Conservation (phyloP, 169 alveolate species). For the Pseudocohnilembus persalinus region DNA sequence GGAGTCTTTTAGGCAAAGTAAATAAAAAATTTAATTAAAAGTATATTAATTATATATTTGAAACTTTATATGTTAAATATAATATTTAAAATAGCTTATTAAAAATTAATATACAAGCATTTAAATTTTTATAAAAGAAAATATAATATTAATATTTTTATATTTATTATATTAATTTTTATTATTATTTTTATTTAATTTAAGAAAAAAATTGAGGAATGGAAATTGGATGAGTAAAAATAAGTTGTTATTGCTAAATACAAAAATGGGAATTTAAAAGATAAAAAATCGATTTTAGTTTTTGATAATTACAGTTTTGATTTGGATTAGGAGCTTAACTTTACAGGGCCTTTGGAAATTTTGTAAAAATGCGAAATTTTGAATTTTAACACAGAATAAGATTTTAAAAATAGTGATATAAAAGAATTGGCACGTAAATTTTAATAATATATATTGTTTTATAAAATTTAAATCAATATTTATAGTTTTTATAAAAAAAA, state of each 20-base stretch:
- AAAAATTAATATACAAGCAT: no score
- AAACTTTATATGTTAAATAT: no score
- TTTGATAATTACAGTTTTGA: conserved; percentile 24
- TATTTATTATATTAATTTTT: no score
- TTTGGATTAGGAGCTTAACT: conserved; percentile 17
- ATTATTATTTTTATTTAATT: neutral
- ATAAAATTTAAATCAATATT: conserved; percentile 3
- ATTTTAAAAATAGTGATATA: conserved; percentile 45
- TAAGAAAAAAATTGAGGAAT: conserved; percentile 53
- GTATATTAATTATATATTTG: no score
- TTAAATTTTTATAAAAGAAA: no score
- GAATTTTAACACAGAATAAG: conserved; percentile 68
- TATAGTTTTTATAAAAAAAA: no score
- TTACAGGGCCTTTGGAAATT: conserved; percentile 36
- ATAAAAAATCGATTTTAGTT: conserved; percentile 28
- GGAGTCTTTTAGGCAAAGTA: neutral
- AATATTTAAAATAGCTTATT: no score
- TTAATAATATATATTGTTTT: conserved; percentile 4
- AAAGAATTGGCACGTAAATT: neutral
- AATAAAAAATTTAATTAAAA: no score
- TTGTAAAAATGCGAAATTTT: conserved; percentile 10
- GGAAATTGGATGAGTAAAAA: conserved; percentile 38
- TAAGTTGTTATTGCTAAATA: conserved; percentile 8
- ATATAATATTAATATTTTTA: no score
- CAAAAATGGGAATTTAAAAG: conserved; percentile 30